phyloP scores from a whole-genome alignment of 768 basidiomycete genomes.

The Tylopilus sp. region DNA sequence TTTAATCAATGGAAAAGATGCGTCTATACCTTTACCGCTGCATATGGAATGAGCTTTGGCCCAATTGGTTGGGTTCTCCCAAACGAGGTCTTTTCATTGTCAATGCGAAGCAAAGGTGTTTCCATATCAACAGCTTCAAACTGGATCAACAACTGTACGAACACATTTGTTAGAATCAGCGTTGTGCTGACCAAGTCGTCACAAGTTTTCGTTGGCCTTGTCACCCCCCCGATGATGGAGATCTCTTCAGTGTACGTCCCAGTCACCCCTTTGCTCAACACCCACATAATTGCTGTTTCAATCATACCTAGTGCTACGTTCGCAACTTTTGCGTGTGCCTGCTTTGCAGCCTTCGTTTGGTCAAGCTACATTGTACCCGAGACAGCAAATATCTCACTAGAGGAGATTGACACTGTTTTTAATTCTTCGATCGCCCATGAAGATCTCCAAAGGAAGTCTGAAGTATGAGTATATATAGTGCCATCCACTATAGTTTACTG shows the following conservation, averaged over 20 bases:
- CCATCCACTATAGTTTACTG: neutral
- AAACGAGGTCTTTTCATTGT: slow-evolving; percentile 77
- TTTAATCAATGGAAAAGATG: slow-evolving; percentile 35
- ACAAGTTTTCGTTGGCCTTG: slow-evolving; percentile 69
- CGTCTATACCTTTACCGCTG: slow-evolving; percentile 72
- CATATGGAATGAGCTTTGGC: slow-evolving; percentile 75
- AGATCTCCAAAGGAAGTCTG: slow-evolving; percentile 45
- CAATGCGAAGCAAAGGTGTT: slow-evolving; percentile 78
- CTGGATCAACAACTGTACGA: slow-evolving; percentile 78
- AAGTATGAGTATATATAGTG: slow-evolving; percentile 41
- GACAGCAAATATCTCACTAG: slow-evolving; percentile 71
- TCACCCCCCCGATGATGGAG: slow-evolving; percentile 66
- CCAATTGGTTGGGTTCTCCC: slow-evolving; percentile 85
- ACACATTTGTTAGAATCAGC: neutral
- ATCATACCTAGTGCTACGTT: slow-evolving; percentile 56
- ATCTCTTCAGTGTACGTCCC: slow-evolving; percentile 51
- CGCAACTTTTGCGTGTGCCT: slow-evolving; percentile 59
- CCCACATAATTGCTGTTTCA: neutral
- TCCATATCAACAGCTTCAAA: slow-evolving; percentile 82
- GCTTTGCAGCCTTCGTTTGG: slow-evolving; percentile 69
- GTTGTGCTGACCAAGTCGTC: slow-evolving; percentile 5
- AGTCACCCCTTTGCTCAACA: neutral
- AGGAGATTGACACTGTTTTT: slow-evolving; percentile 74
- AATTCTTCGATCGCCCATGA: slow-evolving; percentile 53
- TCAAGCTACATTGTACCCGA: slow-evolving; percentile 67